A percentile compares a stretch with the other conserved stretches of the same genome.
Conservation (phyloP, 2,329 filamentous ascomycete species). For the Ceratocystis harringtonii region DNA sequence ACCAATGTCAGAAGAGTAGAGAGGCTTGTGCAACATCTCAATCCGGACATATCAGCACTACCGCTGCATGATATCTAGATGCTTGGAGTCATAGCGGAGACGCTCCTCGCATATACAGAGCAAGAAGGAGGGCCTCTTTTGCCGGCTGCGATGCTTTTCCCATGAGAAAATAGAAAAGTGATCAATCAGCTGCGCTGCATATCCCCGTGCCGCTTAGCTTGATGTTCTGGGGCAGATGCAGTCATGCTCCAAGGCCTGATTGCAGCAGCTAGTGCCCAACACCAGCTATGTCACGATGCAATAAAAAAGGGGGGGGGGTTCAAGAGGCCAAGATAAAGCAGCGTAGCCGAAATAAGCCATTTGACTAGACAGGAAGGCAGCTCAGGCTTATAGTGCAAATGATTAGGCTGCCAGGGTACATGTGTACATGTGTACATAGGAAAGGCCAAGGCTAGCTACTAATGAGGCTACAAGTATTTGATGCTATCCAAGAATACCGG, state of each 20-base stretch:
- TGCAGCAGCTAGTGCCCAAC: conserved; percentile 10
- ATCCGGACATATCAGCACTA: background rate
- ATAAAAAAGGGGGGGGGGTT: background rate
- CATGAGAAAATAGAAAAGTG: background rate
- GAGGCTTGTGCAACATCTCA: background rate
- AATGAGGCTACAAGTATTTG: background rate
- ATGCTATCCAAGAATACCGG: background rate
- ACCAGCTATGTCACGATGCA: background rate
- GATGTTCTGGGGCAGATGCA: background rate
- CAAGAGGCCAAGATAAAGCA: background rate
- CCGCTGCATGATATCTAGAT: background rate
- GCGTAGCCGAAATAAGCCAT: background rate
- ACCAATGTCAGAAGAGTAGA: background rate
- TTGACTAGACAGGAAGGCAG: background rate
- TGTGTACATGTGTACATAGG: background rate
- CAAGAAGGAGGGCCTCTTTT: background rate
- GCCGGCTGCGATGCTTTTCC: background rate
- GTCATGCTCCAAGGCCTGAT: conserved; percentile 7
- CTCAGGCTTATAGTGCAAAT: background rate
- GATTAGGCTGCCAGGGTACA: background rate
- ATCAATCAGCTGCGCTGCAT: background rate
- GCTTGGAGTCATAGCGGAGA: background rate
- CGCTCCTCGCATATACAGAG: background rate
- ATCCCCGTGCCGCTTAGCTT: conserved; percentile 1
- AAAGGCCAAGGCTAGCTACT: background rate